Evolutionary conservation across 148 eudicot species (phyloP), one percentile per base, ranked within the genome.

Genomic region (Vaccinium darrowii): DNA sequence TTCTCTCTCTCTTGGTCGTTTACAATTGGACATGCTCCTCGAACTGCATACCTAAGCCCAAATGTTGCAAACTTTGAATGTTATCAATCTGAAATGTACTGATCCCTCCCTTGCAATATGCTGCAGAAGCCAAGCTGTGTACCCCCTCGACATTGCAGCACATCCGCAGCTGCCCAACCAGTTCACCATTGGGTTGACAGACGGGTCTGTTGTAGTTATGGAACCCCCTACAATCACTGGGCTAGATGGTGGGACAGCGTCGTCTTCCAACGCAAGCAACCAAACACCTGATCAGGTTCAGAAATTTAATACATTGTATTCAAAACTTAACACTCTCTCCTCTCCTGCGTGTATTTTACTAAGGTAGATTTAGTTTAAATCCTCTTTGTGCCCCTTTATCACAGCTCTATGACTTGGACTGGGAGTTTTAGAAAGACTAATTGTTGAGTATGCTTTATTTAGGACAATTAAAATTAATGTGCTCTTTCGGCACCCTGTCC

Each of bases 131-230:
- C 94, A 92, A 87, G 81, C 90, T 3, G 90, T 88, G 52, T 90
- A 94, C 82, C 92, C 98, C 6, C 83, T 89, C 21, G 95, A 87
- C 1, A 63, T 92, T 62, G 95, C 94, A 75, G 92, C 96, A 3
- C 98, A 95, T 36, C 98, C 95, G 3, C 96, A 90, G 36, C 94
- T 94, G 25, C 90, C 94, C n/a, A 92, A 90, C 89, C 98, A 95
- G 76, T 91, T 95, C 80, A 95, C 98, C 0, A 39, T 39, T 39
- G 43, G 43, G 43, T 39, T 39, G 43, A 39, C 43, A 39, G 43
- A 39, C 43, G 43, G 86, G 62, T 81, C 92, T 0, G 93, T 95
- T 53, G 90, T 92, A 86, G 98, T 95, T 77, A 78, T 95, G 19
- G 98, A 95, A 75, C 98, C 98, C 4, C 39, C 82, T 39, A 18